phyloP scores from a whole-genome alignment of 164 flowering plant genomes.

The Vitis labrusca region DNA sequence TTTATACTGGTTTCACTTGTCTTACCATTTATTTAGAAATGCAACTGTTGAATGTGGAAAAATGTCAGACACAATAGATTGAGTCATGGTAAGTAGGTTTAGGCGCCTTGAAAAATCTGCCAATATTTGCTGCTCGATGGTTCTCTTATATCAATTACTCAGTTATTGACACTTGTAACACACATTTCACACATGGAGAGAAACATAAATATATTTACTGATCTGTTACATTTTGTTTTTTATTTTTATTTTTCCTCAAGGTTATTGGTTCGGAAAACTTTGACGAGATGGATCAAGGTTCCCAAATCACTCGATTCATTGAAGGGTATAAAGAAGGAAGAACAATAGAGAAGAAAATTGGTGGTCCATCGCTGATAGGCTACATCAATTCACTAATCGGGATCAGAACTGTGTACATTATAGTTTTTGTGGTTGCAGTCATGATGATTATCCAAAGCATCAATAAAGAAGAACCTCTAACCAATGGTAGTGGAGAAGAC shows the following conservation, averaged over 20 bases:
- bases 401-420: conserved; percentile 45
- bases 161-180: too few relatives aligned
- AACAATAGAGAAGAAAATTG: conserved; percentile 38
- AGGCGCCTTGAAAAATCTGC: too few relatives aligned
- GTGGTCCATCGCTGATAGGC: conserved; percentile 63
- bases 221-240: too few relatives aligned
- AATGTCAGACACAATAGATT: too few relatives aligned
- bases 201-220: too few relatives aligned
- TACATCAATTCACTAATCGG: conserved; percentile 60
- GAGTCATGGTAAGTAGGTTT: too few relatives aligned
- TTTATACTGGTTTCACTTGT: neutral
- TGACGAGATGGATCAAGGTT: conserved; percentile 62
- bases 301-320: conserved; percentile 68
- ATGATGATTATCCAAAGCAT: conserved; percentile 51
- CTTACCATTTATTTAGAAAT: neutral
- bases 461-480: conserved; percentile 31
- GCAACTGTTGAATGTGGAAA: too few relatives aligned
- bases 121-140: too few relatives aligned
- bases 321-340: conserved; percentile 82
- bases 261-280: conserved; percentile 66
- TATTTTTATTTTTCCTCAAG: conserved; percentile 6
- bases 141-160: too few relatives aligned
- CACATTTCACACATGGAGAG: too few relatives aligned
- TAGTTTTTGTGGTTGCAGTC: conserved; percentile 58
- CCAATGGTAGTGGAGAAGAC: conserved; percentile 23